Evolutionary conservation across 495 filamentous ascomycete genomes (phyloP).

Genomic region (Cladorrhinum samala): DNA sequence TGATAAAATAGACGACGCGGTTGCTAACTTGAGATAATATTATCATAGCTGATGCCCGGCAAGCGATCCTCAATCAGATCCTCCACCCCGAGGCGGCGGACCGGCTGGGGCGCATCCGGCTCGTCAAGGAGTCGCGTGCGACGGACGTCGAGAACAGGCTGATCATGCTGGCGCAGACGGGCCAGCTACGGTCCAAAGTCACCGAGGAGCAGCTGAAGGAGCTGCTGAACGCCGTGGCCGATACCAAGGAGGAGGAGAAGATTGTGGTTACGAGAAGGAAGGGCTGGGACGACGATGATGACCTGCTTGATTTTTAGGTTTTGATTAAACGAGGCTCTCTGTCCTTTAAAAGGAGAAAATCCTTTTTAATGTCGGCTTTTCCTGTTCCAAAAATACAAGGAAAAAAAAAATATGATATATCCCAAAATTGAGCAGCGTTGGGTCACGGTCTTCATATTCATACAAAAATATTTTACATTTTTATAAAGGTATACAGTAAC

Average conservation of each 20-base stretch:
- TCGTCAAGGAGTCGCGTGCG: conserved; percentile 91
- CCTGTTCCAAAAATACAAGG: background rate
- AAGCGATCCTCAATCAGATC: conserved; percentile 81
- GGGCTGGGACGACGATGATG: conserved; percentile 81
- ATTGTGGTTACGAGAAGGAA: conserved; percentile 81
- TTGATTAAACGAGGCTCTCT: background rate
- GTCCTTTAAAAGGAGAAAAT: too few species aligned
- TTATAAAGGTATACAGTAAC: background rate
- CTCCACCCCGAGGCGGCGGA: conserved; percentile 90
- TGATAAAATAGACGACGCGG: background rate
- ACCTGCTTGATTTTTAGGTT: conserved; percentile 56
- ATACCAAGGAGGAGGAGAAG: conserved; percentile 65
- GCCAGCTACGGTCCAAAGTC: conserved; percentile 81
- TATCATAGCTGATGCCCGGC: conserved; percentile 56
- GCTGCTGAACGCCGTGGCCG: conserved; percentile 72
- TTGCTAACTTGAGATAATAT: conserved; percentile 3
- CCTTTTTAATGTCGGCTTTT: background rate
- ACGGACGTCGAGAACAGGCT: conserved; percentile 86
- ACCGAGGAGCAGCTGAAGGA: conserved; percentile 93
- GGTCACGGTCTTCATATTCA: background rate
- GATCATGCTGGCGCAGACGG: conserved; percentile 81
- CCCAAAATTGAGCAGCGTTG: too few species aligned
- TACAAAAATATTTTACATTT: background rate
- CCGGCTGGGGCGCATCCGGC: conserved; percentile 85
- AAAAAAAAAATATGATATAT: background rate